Evolutionary conservation across 495 filamentous ascomycete genomes (phyloP).

Genomic region (Sporormia fimetaria): DNA sequence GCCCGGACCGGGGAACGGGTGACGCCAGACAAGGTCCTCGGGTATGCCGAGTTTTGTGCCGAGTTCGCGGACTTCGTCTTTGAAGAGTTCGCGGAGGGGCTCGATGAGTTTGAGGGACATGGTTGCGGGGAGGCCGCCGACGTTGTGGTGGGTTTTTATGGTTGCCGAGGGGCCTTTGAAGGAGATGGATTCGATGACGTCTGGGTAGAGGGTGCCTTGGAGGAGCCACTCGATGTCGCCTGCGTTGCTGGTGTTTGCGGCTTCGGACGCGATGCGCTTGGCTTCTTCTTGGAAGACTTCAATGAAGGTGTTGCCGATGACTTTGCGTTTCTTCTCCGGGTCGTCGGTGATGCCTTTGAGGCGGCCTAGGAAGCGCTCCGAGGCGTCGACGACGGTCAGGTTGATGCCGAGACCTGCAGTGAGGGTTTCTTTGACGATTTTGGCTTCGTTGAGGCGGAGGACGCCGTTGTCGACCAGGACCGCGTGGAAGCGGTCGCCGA

Average conservation of each 20-base stretch:
- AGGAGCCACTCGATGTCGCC: constrained; percentile 74
- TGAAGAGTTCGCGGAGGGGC: constrained; percentile 70
- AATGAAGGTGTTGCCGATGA: constrained; percentile 80
- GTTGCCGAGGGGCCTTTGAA: constrained; percentile 74
- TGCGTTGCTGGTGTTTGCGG: constrained; percentile 46
- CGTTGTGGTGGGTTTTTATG: constrained; percentile 82
- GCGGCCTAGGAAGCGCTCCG: constrained; percentile 57
- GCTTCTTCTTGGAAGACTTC: constrained; percentile 80
- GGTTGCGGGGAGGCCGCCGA: constrained; percentile 54
- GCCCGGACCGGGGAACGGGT: constrained; percentile 78
- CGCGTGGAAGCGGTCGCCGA: constrained; percentile 79
- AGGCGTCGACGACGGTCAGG: constrained; percentile 75
- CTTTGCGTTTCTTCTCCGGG: constrained; percentile 86
- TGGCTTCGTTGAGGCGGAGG: constrained; percentile 77
- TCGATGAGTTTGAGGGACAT: constrained; percentile 62
- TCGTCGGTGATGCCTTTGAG: constrained; percentile 63
- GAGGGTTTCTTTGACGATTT: constrained; percentile 65
- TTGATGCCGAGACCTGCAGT: constrained; percentile 74
- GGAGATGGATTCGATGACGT: constrained; percentile 70
- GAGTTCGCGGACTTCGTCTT: constrained; percentile 72
- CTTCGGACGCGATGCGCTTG: constrained; percentile 57
- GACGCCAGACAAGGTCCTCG: constrained; percentile 67
- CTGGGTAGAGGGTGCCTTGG: constrained; percentile 73
- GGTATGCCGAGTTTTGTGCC: constrained; percentile 67
- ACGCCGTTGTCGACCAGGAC: constrained; percentile 81